A percentile compares a stretch with the other conserved stretches of the same genome.
phyloP scores from a whole-genome alignment of 805 yeast species.

The Candida alai region DNA sequence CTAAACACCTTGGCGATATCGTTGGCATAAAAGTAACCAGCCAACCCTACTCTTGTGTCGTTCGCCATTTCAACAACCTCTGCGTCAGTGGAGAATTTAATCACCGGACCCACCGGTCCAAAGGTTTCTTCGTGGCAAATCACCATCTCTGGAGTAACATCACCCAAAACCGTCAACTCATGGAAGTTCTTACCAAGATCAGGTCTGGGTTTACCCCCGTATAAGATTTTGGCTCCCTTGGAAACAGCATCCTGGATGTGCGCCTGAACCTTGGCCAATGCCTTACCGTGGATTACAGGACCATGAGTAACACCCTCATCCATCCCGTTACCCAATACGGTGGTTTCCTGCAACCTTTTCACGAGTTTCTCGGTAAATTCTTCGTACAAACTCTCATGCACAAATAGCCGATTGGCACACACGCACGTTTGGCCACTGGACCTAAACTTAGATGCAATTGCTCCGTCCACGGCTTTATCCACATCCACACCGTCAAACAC shows the following conservation, averaged over 20 bases:
- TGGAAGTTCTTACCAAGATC: constrained; percentile 63
- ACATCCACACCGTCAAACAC: constrained; percentile 59
- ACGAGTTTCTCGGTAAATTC: constrained; percentile 44
- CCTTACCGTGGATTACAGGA: constrained; percentile 63
- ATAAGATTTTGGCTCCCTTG: constrained; percentile 60
- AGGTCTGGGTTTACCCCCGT: constrained; percentile 55
- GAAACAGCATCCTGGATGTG: constrained; percentile 65
- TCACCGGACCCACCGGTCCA: constrained; percentile 75
- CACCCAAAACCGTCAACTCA: constrained; percentile 63
- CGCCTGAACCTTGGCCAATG: constrained; percentile 55
- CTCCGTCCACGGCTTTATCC: constrained; percentile 50
- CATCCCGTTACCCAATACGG: constrained; percentile 62
- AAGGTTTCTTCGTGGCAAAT: constrained; percentile 72
- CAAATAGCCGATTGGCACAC: constrained; percentile 57
- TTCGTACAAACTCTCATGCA: constrained; percentile 49
- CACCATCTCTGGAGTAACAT: constrained; percentile 53
- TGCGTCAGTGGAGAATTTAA: constrained; percentile 59
- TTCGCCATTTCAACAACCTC: constrained; percentile 64
- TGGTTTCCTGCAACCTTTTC: constrained; percentile 28
- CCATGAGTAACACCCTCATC: constrained; percentile 64
- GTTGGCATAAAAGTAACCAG: constrained; percentile 67
- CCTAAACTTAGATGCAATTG: constrained; percentile 55
- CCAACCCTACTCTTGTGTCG: constrained; percentile 67
- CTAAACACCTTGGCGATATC: constrained; percentile 52
- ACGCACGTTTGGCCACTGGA: constrained; percentile 66